phyloP scores from a whole-genome alignment of 495 filamentous ascomycete species.

The Penicillium mononematosum region DNA sequence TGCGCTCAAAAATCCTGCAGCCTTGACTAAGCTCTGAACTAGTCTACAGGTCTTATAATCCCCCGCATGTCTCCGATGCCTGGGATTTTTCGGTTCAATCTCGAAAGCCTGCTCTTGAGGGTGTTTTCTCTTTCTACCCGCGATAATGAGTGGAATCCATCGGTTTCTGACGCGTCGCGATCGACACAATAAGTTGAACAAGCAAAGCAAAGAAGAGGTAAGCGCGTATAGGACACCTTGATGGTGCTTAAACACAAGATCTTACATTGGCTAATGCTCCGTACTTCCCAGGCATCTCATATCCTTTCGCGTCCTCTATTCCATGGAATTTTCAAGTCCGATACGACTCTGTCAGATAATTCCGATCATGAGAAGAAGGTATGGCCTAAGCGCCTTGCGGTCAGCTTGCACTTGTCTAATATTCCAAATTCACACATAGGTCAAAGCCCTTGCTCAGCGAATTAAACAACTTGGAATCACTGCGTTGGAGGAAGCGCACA shows the following conservation, averaged over 20 bases:
- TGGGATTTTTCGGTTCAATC: constrained; percentile 10
- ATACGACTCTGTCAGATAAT: constrained; percentile 18
- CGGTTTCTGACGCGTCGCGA: constrained; percentile 74
- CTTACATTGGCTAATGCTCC: constrained; percentile 20
- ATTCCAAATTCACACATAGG: constrained; percentile 20
- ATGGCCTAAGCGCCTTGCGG: background rate
- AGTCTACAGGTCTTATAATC: constrained; percentile 12
- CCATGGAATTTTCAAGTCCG: constrained; percentile 37
- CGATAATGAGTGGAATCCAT: constrained; percentile 58
- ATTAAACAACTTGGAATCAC: constrained; percentile 38
- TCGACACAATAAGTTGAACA: constrained; percentile 53
- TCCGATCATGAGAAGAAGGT: constrained; percentile 45
- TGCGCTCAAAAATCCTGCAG: constrained; percentile 32
- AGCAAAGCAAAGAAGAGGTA: constrained; percentile 53
- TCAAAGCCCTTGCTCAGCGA: constrained; percentile 36
- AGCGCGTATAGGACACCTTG: background rate
- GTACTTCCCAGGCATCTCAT: constrained; percentile 21
- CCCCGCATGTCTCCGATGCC: constrained; percentile 30
- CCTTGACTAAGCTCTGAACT: constrained; percentile 27
- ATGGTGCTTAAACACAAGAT: background rate
- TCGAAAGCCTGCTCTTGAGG: constrained; percentile 7
- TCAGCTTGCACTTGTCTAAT: constrained; percentile 12
- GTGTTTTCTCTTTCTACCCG: background rate
- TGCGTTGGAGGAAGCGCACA: constrained; percentile 48
- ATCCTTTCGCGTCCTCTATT: constrained; percentile 32